Base-by-base conservation (phyloP, 2,329 filamentous ascomycete species). In the Dendryphion nanum region DNA sequence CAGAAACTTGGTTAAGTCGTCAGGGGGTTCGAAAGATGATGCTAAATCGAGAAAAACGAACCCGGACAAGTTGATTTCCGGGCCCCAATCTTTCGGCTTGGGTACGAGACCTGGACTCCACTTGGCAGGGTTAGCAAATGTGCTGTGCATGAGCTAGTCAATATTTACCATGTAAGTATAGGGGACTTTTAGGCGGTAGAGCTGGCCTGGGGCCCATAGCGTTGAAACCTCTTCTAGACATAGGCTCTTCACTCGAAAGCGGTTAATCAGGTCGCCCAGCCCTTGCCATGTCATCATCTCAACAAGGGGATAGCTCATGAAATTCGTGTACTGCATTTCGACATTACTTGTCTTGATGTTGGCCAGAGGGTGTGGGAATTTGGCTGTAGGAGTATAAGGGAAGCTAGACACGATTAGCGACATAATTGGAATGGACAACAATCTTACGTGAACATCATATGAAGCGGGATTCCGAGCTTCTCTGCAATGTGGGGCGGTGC, bases 381-480 rank as follows among this genome's bases (percentile, higher is more conserved):
- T 75, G 38, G 82, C 76, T 0, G 86, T 90, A 0, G 86, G 85
- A 0, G 81, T 86, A 54, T 87, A 90, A 0, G 86, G 86, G 40
- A 90, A 85, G 5, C 71, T 73, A n/a, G 40, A 52, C 13, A 30
- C 16, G 23, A 10, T 8, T 26, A 10, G n/a, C 10, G n/a, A 26
- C n/a, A 26, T 8, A 10, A 26, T 26, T 26, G 23, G n/a, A n/a
- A n/a, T 8, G n/a, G 23, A 26, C n/a, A n/a, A 26, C 10, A 30
- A 30, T 3, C 82, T 60, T 72, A 86, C 41, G 89, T 95, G 68
- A 95, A 95, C 86, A 95, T 94, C 66, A 95, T 80, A 52, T 89
- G 85, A 13, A 89, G 59, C 0, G 85, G 85, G 17, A 89, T 80
- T 0, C 83, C 84, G 45, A 89, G 62, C 58, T 85, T 85, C 65